phyloP scores from a whole-genome alignment of 768 basidiomycete genomes.

The Mycena metata region DNA sequence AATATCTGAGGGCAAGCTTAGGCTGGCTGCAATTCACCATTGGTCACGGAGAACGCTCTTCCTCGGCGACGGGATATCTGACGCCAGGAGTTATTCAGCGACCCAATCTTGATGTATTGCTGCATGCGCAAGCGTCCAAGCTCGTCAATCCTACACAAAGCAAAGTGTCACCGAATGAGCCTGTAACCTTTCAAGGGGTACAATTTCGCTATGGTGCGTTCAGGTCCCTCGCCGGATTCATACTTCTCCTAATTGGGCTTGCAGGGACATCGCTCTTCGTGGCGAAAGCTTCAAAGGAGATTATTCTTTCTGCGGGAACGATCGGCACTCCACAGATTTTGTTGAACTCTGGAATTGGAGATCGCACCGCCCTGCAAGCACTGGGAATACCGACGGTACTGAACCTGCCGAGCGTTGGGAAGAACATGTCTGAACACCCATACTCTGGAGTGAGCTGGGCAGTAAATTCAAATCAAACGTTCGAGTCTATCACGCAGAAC shows the following conservation, averaged over 20 bases:
- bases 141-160: constrained; percentile 15
- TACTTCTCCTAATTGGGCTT: not conserved
- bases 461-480: too few species aligned
- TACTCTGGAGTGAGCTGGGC: too few species aligned
- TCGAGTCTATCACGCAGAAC: too few species aligned
- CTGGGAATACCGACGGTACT: too few species aligned
- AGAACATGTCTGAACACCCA: too few species aligned
- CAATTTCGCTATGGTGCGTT: constrained; percentile 17
- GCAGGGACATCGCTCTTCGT: too few species aligned
- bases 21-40: constrained; percentile 42
- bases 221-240: constrained; percentile 8
- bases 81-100: constrained; percentile 36
- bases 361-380: too few species aligned
- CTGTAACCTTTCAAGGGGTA: constrained; percentile 14
- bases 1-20: constrained; percentile 43
- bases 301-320: too few species aligned
- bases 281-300: too few species aligned
- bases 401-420: too few species aligned
- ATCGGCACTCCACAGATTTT: too few species aligned
- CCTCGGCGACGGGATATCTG: constrained; percentile 44
- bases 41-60: constrained; percentile 39
- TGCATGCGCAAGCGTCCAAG: constrained; percentile 37
- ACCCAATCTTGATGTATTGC: constrained; percentile 42
- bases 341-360: too few species aligned
- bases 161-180: not conserved